Evolutionary conservation across 106 monocot genomes (phyloP).

Genomic region (Acorus calamus): DNA sequence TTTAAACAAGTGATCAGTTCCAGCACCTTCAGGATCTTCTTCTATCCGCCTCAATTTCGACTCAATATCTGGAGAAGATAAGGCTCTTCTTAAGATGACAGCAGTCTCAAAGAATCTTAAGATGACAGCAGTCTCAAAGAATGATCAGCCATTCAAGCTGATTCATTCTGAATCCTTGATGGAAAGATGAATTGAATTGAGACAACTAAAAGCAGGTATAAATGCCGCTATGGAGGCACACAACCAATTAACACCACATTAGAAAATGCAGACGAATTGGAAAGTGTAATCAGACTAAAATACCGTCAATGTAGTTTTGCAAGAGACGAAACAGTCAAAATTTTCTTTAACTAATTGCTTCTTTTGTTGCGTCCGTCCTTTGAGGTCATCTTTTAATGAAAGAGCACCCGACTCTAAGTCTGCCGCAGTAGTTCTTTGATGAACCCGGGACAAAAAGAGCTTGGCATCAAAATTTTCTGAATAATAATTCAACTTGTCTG

Average conservation of each 20-base stretch:
- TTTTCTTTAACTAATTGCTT: slow-evolving; percentile 98
- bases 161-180: not conserved
- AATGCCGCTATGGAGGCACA: too few species aligned
- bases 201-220: not conserved
- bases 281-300: not conserved
- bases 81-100: too few species aligned
- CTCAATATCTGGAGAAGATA: slow-evolving; percentile 63
- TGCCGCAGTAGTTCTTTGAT: slow-evolving; percentile 79
- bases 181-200: not conserved
- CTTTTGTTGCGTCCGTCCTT: slow-evolving; percentile 92
- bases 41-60: slow-evolving; percentile 91
- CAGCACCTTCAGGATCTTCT: slow-evolving; percentile 97
- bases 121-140: too few species aligned
- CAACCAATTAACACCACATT: not conserved
- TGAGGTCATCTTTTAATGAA: slow-evolving; percentile 75
- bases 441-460: slow-evolving; percentile 78
- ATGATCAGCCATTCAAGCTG: too few species aligned
- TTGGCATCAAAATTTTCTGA: slow-evolving; percentile 87
- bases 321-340: slow-evolving; percentile 98
- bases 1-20: slow-evolving; percentile 63
- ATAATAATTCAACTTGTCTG: slow-evolving; percentile 87
- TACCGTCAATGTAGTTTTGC: slow-evolving; percentile 99
- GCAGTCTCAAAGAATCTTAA: too few species aligned
- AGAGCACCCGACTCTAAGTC: slow-evolving; percentile 89
- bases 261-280: too few species aligned